These are phyloP conservation scores for Porphyrellus cyaneotinctus DNA, from an alignment of 768 basidiomycete genomes.

Conservation along the genomic window DNA sequence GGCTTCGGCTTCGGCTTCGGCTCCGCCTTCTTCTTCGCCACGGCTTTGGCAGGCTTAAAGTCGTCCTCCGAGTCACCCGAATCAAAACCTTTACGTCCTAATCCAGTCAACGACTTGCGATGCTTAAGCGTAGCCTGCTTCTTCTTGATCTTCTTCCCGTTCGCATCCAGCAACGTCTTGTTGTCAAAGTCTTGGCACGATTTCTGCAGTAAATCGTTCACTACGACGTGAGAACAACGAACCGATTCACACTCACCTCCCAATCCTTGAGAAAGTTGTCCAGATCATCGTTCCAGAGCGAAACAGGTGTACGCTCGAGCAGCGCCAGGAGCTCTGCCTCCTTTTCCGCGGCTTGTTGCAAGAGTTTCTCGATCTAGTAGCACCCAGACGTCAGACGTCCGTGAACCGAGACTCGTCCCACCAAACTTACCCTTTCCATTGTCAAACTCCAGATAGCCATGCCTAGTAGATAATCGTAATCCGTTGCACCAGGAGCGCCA, in stretches of 20 bases:
- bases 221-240: neutral
- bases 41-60: constrained; percentile 50
- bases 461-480: constrained; percentile 90
- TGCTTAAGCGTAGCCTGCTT: constrained; percentile 54
- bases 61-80: constrained; percentile 49
- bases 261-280: constrained; percentile 80
- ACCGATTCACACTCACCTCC: constrained; percentile 55
- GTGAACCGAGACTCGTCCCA: neutral
- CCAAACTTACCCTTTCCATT: constrained; percentile 68
- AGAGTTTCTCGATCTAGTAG: constrained; percentile 75
- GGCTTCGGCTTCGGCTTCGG: constrained; percentile 20
- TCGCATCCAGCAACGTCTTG: constrained; percentile 43
- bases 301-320: constrained; percentile 71
- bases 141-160: constrained; percentile 51
- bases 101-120: constrained; percentile 43
- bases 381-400: constrained; percentile 5
- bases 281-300: constrained; percentile 88
- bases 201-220: constrained; percentile 29
- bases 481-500: constrained; percentile 43
- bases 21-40: constrained; percentile 37
- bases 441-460: constrained; percentile 98
- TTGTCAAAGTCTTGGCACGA: constrained; percentile 41
- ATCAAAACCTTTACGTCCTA: constrained; percentile 33
- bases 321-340: constrained; percentile 75
- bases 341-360: constrained; percentile 75